Percentiles rank a stretch among this genome's conserved stretches.
These are phyloP conservation scores for Coriaria nepalensis DNA, from an alignment of 306 rosid genomes.

Conservation along the genomic window DNA sequence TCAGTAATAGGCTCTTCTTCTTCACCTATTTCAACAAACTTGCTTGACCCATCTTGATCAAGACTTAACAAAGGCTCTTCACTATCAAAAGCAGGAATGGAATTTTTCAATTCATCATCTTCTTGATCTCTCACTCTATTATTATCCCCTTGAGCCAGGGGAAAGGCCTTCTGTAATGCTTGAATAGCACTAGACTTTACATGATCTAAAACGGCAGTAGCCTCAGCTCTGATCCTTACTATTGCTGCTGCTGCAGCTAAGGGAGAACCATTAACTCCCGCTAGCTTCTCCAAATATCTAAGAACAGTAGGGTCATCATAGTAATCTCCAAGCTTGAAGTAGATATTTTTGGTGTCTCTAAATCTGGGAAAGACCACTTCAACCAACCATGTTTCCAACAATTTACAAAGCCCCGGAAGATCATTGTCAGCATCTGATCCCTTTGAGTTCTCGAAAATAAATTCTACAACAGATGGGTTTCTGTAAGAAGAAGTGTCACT, in stretches of 20 bases:
- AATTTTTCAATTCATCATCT: constrained; percentile 30
- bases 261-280: constrained; percentile 71
- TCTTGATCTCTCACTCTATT: constrained; percentile 21
- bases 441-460: constrained; percentile 58
- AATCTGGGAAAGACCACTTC: constrained; percentile 91
- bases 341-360: constrained; percentile 58
- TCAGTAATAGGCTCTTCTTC: constrained; percentile 41
- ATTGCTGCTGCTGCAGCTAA: constrained; percentile 98
- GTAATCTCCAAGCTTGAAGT: constrained; percentile 83
- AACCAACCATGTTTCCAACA: constrained; percentile 83
- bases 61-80: constrained; percentile 29
- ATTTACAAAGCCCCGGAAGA: constrained; percentile 90
- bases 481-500: constrained; percentile 54
- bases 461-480: constrained; percentile 67
- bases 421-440: constrained; percentile 59
- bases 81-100: constrained; percentile 25
- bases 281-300: constrained; percentile 72
- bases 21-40: constrained; percentile 23
- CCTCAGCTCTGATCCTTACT: constrained; percentile 86
- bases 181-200: constrained; percentile 74
- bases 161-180: constrained; percentile 78
- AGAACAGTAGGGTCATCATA: constrained; percentile 84
- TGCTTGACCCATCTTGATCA: constrained; percentile 26
- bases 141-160: constrained; percentile 36
- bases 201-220: constrained; percentile 81